Evolutionary conservation across 2,329 filamentous ascomycete genomes (phyloP).

Genomic region (Diaporthe humulicola): DNA sequence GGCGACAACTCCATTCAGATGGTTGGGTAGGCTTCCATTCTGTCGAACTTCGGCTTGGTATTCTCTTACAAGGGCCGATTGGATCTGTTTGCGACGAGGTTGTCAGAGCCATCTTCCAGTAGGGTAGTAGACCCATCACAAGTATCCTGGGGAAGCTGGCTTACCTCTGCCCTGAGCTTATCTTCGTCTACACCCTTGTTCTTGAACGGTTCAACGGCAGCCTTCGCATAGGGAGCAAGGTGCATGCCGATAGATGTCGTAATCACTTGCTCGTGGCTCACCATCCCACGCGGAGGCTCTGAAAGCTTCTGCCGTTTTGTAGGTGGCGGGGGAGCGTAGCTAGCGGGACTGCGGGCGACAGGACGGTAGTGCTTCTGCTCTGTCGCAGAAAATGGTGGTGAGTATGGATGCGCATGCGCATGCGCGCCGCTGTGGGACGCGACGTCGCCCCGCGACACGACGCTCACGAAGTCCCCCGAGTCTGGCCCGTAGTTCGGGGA

Average conservation of each 20-base stretch:
- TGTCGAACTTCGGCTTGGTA: neutral
- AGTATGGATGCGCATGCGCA: neutral
- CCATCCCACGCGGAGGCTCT: neutral
- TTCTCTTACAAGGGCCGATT: neutral
- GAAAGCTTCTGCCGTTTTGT: conserved; percentile 36
- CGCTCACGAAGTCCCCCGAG: neutral
- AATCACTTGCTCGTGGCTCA: neutral
- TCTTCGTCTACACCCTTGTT: neutral
- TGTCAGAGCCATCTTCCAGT: neutral
- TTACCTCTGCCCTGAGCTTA: conserved; percentile 26
- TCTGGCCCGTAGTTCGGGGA: no score
- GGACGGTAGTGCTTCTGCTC: neutral
- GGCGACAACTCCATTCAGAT: neutral
- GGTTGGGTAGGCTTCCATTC: neutral
- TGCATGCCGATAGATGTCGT: no score
- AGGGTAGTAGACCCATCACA: neutral
- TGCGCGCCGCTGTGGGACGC: neutral
- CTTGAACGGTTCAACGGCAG: neutral
- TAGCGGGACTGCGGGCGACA: neutral
- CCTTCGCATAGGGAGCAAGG: conserved; percentile 21
- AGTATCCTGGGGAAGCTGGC: neutral
- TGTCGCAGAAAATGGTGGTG: no score
- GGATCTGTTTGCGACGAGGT: conserved; percentile 16
- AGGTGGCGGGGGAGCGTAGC: neutral
- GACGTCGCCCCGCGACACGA: neutral